phyloP scores from a whole-genome alignment of 2,329 filamentous ascomycete genomes.

The Aspergillus sp. region DNA sequence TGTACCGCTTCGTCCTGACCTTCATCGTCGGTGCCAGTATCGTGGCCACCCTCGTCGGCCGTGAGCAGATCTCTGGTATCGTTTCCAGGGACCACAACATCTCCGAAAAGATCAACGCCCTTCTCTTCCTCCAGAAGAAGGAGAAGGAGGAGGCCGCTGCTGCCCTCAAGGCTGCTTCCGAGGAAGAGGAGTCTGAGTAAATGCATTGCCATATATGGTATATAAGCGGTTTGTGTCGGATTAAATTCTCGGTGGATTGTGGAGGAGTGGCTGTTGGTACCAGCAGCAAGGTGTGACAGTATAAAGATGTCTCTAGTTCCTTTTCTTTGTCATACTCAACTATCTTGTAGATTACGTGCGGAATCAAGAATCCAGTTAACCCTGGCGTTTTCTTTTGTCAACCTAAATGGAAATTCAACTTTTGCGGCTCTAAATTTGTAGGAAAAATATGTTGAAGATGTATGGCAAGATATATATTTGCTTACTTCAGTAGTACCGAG shows the following conservation, averaged over 20 bases:
- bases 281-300: conserved; percentile 17
- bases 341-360: conserved; percentile 37
- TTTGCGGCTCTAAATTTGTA: too few relatives aligned
- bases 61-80: conserved; percentile 67
- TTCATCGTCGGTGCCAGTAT: conserved; percentile 84
- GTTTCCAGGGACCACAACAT: conserved; percentile 37
- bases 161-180: conserved; percentile 32
- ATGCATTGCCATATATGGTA: conserved; percentile 6
- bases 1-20: conserved; percentile 89
- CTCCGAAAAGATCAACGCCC: conserved; percentile 53
- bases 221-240: not conserved
- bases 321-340: conserved; percentile 30
- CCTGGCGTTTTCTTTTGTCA: conserved; percentile 28
- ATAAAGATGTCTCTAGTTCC: conserved; percentile 12
- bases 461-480: too few relatives aligned
- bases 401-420: not conserved
- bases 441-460: too few relatives aligned
- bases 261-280: not conserved
- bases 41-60: conserved; percentile 75
- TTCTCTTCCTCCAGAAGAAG: conserved; percentile 50
- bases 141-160: conserved; percentile 46
- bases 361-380: conserved; percentile 30
- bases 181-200: conserved; percentile 36
- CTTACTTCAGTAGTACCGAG: too few relatives aligned
- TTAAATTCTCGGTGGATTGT: not conserved